Percentiles rank a stretch among this genome's conserved stretches.
Evolutionary conservation across 2,329 filamentous ascomycete genomes (phyloP).

Genomic region (Cucurbitaria berberidis): DNA sequence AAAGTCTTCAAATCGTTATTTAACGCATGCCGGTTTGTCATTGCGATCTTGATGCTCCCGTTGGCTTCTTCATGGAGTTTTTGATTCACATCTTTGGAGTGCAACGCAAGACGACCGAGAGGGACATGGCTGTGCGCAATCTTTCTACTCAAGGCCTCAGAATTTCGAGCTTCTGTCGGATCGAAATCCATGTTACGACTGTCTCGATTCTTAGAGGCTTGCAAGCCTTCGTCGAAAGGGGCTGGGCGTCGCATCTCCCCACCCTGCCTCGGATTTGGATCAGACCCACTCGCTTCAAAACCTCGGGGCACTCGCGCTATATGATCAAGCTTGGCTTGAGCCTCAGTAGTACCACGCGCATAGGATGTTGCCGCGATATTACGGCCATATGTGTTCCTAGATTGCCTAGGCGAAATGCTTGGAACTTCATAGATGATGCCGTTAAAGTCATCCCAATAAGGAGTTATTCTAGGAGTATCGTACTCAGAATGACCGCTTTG

Average conservation of each 20-base stretch:
- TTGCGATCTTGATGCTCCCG: background rate
- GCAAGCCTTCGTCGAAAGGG: background rate
- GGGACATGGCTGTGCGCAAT: background rate
- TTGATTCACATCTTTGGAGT: background rate
- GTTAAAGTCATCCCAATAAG: background rate
- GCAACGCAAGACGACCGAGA: background rate
- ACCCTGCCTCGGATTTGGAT: background rate
- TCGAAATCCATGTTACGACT: background rate
- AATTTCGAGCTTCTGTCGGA: background rate
- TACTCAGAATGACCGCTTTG: background rate
- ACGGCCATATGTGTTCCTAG: background rate
- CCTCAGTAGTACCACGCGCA: background rate
- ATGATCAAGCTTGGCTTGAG: background rate
- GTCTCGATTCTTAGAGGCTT: background rate
- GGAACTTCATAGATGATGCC: slow-evolving; percentile 2
- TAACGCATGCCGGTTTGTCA: background rate
- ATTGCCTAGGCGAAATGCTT: background rate
- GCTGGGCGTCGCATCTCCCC: background rate
- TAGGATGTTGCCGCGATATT: no score
- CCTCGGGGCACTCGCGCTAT: no score
- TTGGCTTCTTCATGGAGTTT: background rate
- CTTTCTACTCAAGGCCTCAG: background rate
- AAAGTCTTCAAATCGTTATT: background rate
- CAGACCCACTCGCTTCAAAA: no score
- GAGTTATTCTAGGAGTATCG: background rate